phyloP scores from a whole-genome alignment of 2,329 filamentous ascomycete genomes.

The Chaetomiaceae sp. region DNA sequence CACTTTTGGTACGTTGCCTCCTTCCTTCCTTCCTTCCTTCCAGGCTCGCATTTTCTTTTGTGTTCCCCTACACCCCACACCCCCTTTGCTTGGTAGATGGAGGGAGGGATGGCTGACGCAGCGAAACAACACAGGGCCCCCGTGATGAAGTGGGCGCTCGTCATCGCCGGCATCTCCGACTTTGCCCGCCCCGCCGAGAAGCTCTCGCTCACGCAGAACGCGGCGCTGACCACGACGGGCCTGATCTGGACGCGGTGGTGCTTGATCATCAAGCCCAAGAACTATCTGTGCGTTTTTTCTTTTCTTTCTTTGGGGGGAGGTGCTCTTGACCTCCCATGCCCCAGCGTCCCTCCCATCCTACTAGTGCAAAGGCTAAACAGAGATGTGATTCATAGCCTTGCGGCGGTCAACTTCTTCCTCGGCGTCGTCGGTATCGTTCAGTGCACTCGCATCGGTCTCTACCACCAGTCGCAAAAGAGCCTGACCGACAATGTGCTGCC shows the following conservation, averaged over 20 bases:
- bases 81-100: no score
- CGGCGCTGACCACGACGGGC: slow-evolving; percentile 83
- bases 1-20: slow-evolving; percentile 77
- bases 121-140: slow-evolving; percentile 88
- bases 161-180: slow-evolving; percentile 88
- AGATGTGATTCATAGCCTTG: slow-evolving; percentile 55
- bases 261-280: slow-evolving; percentile 90
- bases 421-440: slow-evolving; percentile 82
- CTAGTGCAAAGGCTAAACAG: not conserved
- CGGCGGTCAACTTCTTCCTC: slow-evolving; percentile 97
- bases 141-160: slow-evolving; percentile 94
- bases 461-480: slow-evolving; percentile 54
- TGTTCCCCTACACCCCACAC: no score
- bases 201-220: slow-evolving; percentile 90
- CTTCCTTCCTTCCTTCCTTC: not conserved
- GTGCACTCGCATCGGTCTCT: slow-evolving; percentile 68
- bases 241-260: slow-evolving; percentile 99
- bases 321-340: no score
- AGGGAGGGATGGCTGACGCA: no score
- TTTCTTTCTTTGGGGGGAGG: no score
- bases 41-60: no score
- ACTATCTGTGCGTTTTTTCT: slow-evolving; percentile 66
- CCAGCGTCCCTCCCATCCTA: not conserved
- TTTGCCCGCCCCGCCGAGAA: slow-evolving; percentile 86
- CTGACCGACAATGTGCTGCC: slow-evolving; percentile 33